These are phyloP conservation scores for Crassisporium funariophilum DNA, from an alignment of 768 basidiomycete species.

Conservation along the genomic window DNA sequence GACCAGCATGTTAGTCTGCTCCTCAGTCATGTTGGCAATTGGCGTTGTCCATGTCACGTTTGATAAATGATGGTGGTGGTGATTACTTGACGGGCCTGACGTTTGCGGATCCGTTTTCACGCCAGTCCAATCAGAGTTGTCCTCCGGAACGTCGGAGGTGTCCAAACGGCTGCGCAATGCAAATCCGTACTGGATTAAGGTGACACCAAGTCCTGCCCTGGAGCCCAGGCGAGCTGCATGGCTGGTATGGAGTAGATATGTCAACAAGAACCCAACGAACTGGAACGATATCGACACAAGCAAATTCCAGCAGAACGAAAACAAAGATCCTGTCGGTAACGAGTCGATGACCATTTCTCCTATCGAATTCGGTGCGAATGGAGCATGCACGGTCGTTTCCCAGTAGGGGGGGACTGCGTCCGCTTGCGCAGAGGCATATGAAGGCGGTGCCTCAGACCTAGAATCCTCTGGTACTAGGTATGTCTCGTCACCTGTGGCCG, in stretches of 20 bases:
- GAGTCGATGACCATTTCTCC: conserved; percentile 91
- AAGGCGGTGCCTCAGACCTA: conserved; percentile 84
- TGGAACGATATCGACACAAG: conserved; percentile 97
- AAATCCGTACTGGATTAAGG: conserved; percentile 94
- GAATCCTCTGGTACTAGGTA: conserved; percentile 81
- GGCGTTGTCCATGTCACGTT: conserved; percentile 28
- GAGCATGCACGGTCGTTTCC: conserved; percentile 96
- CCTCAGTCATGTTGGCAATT: conserved; percentile 32
- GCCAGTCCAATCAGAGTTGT: conserved; percentile 31
- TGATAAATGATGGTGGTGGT: conserved; percentile 16
- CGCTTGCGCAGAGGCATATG: conserved; percentile 88
- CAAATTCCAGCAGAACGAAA: conserved; percentile 90
- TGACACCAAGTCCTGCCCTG: conserved; percentile 93
- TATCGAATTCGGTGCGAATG: conserved; percentile 59
- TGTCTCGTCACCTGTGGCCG: conserved; percentile 61
- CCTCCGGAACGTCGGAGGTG: conserved; percentile 34
- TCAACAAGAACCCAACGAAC: conserved; percentile 91
- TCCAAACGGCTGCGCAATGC: conserved; percentile 64
- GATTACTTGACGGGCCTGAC: conserved; percentile 34
- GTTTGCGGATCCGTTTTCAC: conserved; percentile 31
- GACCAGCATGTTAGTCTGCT: conserved; percentile 41
- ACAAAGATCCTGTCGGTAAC: conserved; percentile 79
- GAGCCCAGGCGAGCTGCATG: conserved; percentile 94
- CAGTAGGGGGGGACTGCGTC: conserved; percentile 98
- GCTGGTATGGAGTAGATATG: conserved; percentile 91